Evolutionary conservation across 345 rosid genomes (phyloP), one percentile per base, ranked within the genome.

Genomic region (Triadica sebifera): DNA sequence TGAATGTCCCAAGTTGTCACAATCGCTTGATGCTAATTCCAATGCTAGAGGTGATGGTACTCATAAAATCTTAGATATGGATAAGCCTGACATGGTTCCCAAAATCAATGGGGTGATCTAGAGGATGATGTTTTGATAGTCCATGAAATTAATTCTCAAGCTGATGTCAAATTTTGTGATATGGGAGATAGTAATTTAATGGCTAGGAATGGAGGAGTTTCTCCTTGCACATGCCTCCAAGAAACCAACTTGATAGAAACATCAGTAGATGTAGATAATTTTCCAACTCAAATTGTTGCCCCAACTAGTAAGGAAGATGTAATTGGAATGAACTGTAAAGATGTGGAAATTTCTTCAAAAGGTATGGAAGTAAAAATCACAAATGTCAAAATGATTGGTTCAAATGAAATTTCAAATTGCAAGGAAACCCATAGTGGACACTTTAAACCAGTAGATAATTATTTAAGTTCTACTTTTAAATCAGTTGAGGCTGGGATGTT

Each of bases 41-140:
- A 71, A 57, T 78, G 68, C 64, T 57, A 69, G 66, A 74, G 72
- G 17, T 39, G 76, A 22, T 45, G 80, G 60, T 75, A 64, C 59
- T 63, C 70, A 45, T 67, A 76, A 66, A 64, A 22, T 47, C 11
- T 52, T 50, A 24, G 78, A 10, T 57, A 73, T 70, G 45, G 78
- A 78, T 62, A 80, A 79, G 68, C 74, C 77, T 66, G 63, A 62
- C 41, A 69, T 65, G 43, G 72, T 80, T 77, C 87, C 82, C 43
- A 89, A 86, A 68, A 81, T 89, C 70, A 89, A 81, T 81, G 87
- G 89, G 92, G 88, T 65, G 89, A 82, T 84, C 79, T 86, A 68
- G 90, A 86, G 75, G 86, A 84, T 62, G 86, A 86, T 76, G 77
- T 77, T 80, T 65, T 83, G 67, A 58, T 76, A 39, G 68, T 15